Evolutionary conservation across 2,329 filamentous ascomycete genomes (phyloP), one percentile per base, ranked within the genome.

Genomic region (Diplodia mutila): DNA sequence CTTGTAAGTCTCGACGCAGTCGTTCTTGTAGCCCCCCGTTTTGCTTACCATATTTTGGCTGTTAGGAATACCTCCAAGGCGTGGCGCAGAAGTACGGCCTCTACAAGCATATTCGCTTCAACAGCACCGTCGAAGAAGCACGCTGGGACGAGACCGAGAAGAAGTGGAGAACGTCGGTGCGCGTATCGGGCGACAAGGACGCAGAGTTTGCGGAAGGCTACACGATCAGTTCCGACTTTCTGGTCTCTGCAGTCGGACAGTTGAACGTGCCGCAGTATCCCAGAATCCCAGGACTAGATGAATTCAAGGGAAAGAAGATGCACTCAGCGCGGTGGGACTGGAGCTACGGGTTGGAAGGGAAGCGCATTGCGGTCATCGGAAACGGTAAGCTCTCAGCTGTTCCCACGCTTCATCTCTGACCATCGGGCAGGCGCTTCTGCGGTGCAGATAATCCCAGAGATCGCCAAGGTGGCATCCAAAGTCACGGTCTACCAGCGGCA

Each of bases 281-380:
- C 0, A 73, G 80, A 0, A 85, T 87, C 14, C 75, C 80, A 9
- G 85, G 85, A 0, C 66, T 85, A 11, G 75, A 82, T 0, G 75
- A 77, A 6, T 87, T 85, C 67, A 74, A 81, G 49, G 85, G 85
- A 2, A 86, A 85, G 74, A 77, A 81, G 66, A 86, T 85, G 80
- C 86, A 88, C 69, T 85, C 83, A 2, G 85, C 86, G 4, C 75
- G 85, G n/a, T 88, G 86, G 85, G 85, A 88, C 69, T 87, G 85
- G 85, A 84, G 80, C 52, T 86, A 86, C 69, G 80, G 83, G 61
- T 71, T 86, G n/a, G 74, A 77, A 34, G 84, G 80, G 9, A 88
- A 88, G 77, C 82, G 81, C 61, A 82, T 89, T 49, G 86, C 83
- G 0, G 75, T 89, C n/a, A 84, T 89, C 46, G 86, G 87, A 2